Evolutionary conservation across 139 green algal genomes (phyloP), one percentile per base, ranked within the genome.

Genomic region (Auxenochlorella protothecoides): DNA sequence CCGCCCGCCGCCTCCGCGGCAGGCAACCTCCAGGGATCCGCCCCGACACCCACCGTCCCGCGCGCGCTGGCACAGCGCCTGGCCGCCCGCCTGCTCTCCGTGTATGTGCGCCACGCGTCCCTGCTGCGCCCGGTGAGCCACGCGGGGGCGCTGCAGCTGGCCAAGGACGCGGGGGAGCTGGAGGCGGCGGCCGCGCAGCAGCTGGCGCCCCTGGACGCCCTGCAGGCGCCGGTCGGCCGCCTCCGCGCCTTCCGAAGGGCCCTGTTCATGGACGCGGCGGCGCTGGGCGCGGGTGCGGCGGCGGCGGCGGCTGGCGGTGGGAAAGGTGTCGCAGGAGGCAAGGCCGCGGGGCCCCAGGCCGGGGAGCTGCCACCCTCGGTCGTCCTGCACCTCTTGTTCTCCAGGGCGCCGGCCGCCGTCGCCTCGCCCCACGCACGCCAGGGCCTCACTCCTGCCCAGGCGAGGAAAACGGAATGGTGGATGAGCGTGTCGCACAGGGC

Each of bases 341-440:
- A 63, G 12, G 69, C 72, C 5, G 27, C 72, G 0, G 63, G 79
- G 13, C 68, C 80, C 4, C 51, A 96, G 55, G 55, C 96, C 10
- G 59, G 61, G 16, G 87, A 94, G 44, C 75, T 98, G 66, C 91
- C 93, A 5, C 52, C 80, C 6, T 74, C 70, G 9, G 72, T 90
- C 4, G 86, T 90, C 55, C 80, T 95, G 69, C 87, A 95, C 71
- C 93, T 97, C 79, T 77, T 97, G 15, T 97, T 91, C 80, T 89
- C 81, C 4, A 84, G 86, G 60, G 82, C 80, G 13, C 90, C 91
- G 0, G 8, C 80, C 0, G 69, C 73, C 8, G 70, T 98, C 56
- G 59, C 88, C 73, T 86, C 87, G 15, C 93, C 93, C 0, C 83
- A 93, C 69, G 74, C 86, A 71, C 85, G 85, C 5, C 86, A 78